phyloP scores from a whole-genome alignment of 345 rosid species.

The Dipteronia dyeriana region DNA sequence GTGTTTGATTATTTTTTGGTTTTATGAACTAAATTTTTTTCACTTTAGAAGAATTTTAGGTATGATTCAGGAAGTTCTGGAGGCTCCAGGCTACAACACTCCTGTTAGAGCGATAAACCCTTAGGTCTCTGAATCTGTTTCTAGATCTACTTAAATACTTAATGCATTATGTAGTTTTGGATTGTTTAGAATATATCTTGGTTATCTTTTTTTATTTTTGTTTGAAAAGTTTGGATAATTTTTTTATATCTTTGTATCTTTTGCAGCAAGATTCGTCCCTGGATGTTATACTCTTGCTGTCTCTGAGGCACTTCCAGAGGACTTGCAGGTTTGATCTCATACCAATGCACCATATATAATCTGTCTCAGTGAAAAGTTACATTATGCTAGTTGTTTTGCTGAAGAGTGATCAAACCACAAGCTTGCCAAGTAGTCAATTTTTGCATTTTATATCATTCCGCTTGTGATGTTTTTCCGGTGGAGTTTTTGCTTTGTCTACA shows the following conservation, averaged over 20 bases:
- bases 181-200: not conserved
- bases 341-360: not conserved
- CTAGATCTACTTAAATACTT: not conserved
- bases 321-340: constrained; percentile 61
- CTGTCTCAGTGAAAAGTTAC: not conserved
- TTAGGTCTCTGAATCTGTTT: not conserved
- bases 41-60: not conserved
- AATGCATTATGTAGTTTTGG: not conserved
- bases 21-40: not conserved
- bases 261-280: constrained; percentile 78
- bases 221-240: not conserved
- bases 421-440: not conserved
- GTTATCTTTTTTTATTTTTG: not conserved
- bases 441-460: not conserved
- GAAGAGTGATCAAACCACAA: not conserved
- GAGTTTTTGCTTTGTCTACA: not conserved
- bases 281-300: constrained; percentile 90
- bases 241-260: not conserved
- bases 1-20: not conserved
- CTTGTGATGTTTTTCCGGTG: not conserved
- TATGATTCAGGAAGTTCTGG: not conserved
- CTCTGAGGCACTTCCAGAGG: constrained; percentile 79
- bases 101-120: not conserved
- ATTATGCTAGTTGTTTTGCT: not conserved
- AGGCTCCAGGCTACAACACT: not conserved